A percentile compares a stretch with the other conserved stretches of the same genome.
These are phyloP conservation scores for Mycena sanguinolenta DNA, from an alignment of 768 basidiomycete genomes.

Conservation along the genomic window DNA sequence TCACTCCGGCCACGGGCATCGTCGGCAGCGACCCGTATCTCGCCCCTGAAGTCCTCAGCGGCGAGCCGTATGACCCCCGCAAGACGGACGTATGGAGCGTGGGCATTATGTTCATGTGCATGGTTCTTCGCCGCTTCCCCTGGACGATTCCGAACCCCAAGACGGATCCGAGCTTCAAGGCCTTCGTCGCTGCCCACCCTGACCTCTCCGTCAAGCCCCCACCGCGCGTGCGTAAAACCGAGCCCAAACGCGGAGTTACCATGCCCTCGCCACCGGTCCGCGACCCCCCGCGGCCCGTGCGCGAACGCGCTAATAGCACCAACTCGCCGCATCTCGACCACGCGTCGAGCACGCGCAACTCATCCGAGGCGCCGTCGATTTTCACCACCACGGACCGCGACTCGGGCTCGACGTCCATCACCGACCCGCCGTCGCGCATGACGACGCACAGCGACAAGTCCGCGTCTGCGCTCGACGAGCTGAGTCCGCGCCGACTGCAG, in stretches of 20 bases:
- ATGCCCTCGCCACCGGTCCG: conserved; percentile 48
- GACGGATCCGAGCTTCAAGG: conserved; percentile 90
- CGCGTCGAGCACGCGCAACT: conserved; percentile 52
- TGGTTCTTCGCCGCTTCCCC: conserved; percentile 96
- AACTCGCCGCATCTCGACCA: conserved; percentile 46
- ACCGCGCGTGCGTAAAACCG: conserved; percentile 47
- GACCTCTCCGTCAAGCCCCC: conserved; percentile 73
- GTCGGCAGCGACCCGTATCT: conserved; percentile 99
- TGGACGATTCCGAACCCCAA: conserved; percentile 99
- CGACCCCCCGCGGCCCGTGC: conserved; percentile 42
- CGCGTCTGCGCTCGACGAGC: conserved; percentile 35
- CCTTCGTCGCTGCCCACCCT: conserved; percentile 94
- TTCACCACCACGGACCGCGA: conserved; percentile 54
- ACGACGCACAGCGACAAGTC: conserved; percentile 46
- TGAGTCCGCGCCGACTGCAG: conserved; percentile 44
- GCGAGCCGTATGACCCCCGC: conserved; percentile 90
- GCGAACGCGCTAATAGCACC: conserved; percentile 53
- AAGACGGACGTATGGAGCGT: conserved; percentile 99
- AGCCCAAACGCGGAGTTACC: conserved; percentile 49
- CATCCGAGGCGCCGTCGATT: conserved; percentile 62
- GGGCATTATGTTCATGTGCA: conserved; percentile 99
- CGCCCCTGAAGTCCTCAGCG: conserved; percentile 92
- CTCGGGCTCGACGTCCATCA: conserved; percentile 61
- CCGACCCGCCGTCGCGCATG: conserved; percentile 63
- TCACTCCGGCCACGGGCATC: conserved; percentile 85